Conservation (phyloP, 2,329 filamentous ascomycete genomes). For the Paecilomyces sp. region DNA sequence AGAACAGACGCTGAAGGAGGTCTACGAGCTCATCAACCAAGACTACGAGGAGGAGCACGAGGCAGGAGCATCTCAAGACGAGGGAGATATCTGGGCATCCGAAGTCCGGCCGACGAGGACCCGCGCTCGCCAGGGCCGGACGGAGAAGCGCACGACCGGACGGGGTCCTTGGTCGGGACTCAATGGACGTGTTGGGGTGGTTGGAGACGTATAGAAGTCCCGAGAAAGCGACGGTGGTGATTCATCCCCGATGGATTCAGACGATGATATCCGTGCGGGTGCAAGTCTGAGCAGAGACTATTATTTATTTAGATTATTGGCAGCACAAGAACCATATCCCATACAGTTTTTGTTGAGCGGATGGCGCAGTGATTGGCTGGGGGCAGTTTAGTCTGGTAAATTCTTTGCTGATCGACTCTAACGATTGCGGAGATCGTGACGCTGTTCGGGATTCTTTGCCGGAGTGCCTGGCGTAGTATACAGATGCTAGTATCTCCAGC, state of each 20-base stretch:
- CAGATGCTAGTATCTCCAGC: too few relatives aligned
- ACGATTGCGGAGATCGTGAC: neutral
- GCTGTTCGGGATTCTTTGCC: neutral
- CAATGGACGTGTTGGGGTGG: constrained; percentile 24
- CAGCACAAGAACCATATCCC: neutral
- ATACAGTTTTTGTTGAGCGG: neutral
- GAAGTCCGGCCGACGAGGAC: constrained; percentile 19
- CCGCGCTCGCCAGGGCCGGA: constrained; percentile 9
- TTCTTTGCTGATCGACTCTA: neutral
- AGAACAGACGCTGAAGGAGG: constrained; percentile 19
- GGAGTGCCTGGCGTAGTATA: neutral
- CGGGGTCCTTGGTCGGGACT: constrained; percentile 30
- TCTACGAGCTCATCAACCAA: constrained; percentile 29
- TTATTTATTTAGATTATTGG: neutral
- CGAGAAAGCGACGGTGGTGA: neutral
- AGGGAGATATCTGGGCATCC: constrained; percentile 23
- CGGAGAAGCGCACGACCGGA: constrained; percentile 15
- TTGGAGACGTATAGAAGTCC: constrained; percentile 2
- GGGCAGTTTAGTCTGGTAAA: neutral
- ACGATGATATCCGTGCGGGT: neutral
- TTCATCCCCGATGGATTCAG: neutral
- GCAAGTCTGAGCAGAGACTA: neutral
- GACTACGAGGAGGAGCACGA: constrained; percentile 16
- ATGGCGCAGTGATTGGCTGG: neutral
- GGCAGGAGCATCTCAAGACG: constrained; percentile 9